Conservation (phyloP, 495 filamentous ascomycete genomes). For the Choiromyces venosus region DNA sequence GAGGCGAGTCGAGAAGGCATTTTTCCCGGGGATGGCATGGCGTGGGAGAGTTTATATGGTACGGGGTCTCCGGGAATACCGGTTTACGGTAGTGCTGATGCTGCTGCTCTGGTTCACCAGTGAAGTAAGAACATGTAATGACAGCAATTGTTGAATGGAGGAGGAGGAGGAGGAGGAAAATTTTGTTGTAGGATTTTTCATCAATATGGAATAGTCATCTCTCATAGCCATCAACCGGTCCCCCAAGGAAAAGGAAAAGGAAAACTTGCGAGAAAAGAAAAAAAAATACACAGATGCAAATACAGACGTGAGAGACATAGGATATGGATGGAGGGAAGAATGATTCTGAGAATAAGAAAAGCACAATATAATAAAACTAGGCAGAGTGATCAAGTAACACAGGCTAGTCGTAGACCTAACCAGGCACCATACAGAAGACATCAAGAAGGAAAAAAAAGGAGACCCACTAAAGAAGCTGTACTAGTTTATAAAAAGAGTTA, state of each 20-base stretch:
- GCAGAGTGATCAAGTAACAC: constrained; percentile 22
- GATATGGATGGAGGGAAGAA: constrained; percentile 1
- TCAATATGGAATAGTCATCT: not conserved
- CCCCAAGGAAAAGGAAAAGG: constrained; percentile 16
- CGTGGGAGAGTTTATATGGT: not conserved
- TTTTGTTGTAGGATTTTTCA: not conserved
- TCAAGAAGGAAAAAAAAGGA: constrained; percentile 29
- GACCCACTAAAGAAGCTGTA: constrained; percentile 32
- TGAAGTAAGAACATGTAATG: not conserved
- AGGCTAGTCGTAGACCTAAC: constrained; percentile 7
- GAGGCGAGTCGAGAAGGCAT: not conserved
- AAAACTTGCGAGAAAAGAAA: constrained; percentile 11
- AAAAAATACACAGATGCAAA: constrained; percentile 19
- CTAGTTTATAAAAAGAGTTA: constrained; percentile 38
- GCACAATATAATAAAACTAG: constrained; percentile 20
- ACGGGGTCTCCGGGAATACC: not conserved
- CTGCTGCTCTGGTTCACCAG: not conserved
- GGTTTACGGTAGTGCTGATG: not conserved
- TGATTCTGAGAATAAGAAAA: not conserved
- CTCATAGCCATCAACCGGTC: not conserved
- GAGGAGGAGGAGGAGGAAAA: not conserved
- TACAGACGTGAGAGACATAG: not conserved
- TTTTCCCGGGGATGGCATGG: not conserved
- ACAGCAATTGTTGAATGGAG: not conserved
- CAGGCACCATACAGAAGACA: constrained; percentile 17